Evolutionary conservation across 2,329 filamentous ascomycete genomes (phyloP), one percentile per base, ranked within the genome.

Genomic region (Elsinoe ampelina): DNA sequence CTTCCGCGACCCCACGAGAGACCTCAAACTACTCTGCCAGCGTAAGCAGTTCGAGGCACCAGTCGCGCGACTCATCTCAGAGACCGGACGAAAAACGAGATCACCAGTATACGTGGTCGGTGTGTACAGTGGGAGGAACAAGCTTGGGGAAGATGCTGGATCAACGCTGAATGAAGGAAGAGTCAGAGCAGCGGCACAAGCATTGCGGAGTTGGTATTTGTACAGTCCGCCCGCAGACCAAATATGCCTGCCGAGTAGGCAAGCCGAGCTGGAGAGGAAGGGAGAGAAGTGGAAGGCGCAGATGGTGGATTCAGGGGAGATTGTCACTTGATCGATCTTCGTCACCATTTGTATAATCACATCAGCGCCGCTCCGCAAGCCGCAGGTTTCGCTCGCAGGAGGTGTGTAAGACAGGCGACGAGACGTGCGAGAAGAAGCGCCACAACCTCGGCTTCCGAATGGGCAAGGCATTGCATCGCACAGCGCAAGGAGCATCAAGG

Each of bases 191-290:
- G 83, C 88, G 36, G 91, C 95, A 66, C 85, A 86, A 61, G 85
- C 90, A 15, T 77, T 98, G 67, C 95, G 95, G 78, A 80, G 85
- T 5, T 98, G 93, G 93, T 98, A 98, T 72, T 77, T 98, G 55
- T 98, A 98, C 76, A 91, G 85, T 70, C 92, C 93, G 1, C 67
- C 81, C 43, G 69, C 74, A 6, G 71, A 80, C 34, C 69, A 76
- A 20, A 71, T 75, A 5, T 73, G 73, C 32, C 67, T 80, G 55
- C 79, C 80, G 22, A 80, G 76, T 62, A 76, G 77, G 60, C 75
- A 50, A 30, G 50, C 34, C 12, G 17, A 19, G 12, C n/a, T 41
- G 41, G 64, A 65, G 43, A 63, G 66, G 19, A 67, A 69, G 48
- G 63, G 65, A 26, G 71, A 65, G 58, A 66, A 66, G 22, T 83